Evolutionary conservation across 495 filamentous ascomycete genomes (phyloP).

Genomic region (Xylaria scruposa): DNA sequence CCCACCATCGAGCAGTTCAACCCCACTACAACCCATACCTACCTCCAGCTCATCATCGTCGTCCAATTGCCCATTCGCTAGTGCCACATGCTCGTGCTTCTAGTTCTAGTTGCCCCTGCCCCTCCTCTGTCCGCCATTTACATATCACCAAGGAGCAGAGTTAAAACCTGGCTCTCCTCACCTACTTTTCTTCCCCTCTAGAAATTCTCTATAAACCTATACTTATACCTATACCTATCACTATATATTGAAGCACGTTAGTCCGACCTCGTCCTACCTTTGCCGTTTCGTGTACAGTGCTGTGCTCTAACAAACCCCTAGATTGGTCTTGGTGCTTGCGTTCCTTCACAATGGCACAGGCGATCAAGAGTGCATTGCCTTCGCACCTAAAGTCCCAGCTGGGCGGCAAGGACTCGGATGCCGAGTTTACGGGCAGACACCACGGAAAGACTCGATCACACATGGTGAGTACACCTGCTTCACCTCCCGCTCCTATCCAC

Average conservation of each 20-base stretch:
- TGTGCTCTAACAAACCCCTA: slow-evolving; percentile 16
- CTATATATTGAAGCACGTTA: background rate
- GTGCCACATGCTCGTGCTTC: slow-evolving; percentile 16
- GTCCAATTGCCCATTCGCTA: slow-evolving; percentile 12
- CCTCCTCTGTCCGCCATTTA: slow-evolving; percentile 24
- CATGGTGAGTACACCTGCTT: slow-evolving; percentile 74
- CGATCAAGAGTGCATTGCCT: slow-evolving; percentile 74
- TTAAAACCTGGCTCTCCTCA: slow-evolving; percentile 29
- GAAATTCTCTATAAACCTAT: background rate
- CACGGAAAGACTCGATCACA: slow-evolving; percentile 96
- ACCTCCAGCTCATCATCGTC: slow-evolving; percentile 12
- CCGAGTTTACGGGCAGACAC: slow-evolving; percentile 69
- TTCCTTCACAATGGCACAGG: slow-evolving; percentile 65
- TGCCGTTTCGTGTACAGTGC: background rate
- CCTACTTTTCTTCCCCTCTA: slow-evolving; percentile 31
- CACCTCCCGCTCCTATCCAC: slow-evolving; percentile 1
- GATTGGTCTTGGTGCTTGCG: background rate
- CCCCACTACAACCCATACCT: background rate
- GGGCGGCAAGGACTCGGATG: slow-evolving; percentile 54
- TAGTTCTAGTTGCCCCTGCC: slow-evolving; percentile 8
- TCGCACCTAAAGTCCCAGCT: slow-evolving; percentile 74
- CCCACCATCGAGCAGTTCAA: slow-evolving; percentile 12
- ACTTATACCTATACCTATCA: slow-evolving; percentile 1
- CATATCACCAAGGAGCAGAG: slow-evolving; percentile 18
- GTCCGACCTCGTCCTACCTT: slow-evolving; percentile 11